Percentiles rank a stretch among this genome's conserved stretches.
Conservation (phyloP, 176 grass and related monocot genomes). For the Avena atlantica region DNA sequence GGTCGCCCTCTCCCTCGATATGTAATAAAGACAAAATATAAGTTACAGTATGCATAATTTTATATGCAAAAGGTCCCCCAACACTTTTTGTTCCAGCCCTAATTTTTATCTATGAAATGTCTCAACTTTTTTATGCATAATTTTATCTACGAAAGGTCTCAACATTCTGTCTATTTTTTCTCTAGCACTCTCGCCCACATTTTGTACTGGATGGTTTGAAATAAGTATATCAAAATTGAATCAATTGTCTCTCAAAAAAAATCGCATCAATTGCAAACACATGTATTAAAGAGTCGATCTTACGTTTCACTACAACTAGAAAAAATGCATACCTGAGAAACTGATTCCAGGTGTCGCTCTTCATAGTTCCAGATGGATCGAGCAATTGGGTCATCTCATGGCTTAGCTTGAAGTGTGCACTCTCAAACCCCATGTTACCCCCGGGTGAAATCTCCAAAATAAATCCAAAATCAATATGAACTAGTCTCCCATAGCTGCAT, state of each 20-base stretch:
- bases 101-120: background rate
- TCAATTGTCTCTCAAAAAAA: background rate
- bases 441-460: constrained; percentile 99
- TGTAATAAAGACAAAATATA: constrained; percentile 14
- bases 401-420: constrained; percentile 98
- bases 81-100: background rate
- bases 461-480: constrained; percentile 99
- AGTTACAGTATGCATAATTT: background rate
- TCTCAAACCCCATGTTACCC: constrained; percentile 97
- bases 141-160: constrained; percentile 1
- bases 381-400: constrained; percentile 99
- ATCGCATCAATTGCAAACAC: background rate
- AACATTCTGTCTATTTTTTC: background rate
- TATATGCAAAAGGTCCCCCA: background rate
- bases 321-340: constrained; percentile 83
- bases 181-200: background rate
- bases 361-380: constrained; percentile 97
- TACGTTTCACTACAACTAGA: constrained; percentile 14
- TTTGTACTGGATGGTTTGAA: background rate
- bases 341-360: constrained; percentile 96
- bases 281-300: background rate
- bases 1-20: constrained; percentile 3
- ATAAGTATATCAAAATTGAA: constrained; percentile 15
- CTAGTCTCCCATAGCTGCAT: constrained; percentile 94
- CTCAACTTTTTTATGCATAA: background rate